These are phyloP conservation scores for Endoconidiophora laricicola DNA, from an alignment of 2,329 filamentous ascomycete species.

Conservation along the genomic window DNA sequence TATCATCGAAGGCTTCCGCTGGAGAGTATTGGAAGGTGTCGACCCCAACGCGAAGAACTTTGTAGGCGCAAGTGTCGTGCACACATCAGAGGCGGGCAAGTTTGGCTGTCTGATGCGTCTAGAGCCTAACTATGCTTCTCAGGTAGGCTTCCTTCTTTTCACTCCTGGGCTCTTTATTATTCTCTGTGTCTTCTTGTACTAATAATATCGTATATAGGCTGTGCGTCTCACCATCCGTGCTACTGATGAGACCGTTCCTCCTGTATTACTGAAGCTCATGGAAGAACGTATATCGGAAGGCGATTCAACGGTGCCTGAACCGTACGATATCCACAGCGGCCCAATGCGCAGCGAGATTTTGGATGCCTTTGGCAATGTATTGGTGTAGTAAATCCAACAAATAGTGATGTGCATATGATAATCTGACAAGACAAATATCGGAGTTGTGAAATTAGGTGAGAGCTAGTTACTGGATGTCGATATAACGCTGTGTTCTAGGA, in stretches of 20 bases:
- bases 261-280: slow-evolving; percentile 69
- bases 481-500: slow-evolving; percentile 5
- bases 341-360: slow-evolving; percentile 35
- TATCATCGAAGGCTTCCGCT: slow-evolving; percentile 70
- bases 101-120: slow-evolving; percentile 84
- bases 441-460: too few relatives aligned
- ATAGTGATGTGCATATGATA: too few relatives aligned
- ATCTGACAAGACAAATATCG: too few relatives aligned
- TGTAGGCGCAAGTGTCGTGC: slow-evolving; percentile 76
- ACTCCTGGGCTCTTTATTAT: background rate
- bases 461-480: too few relatives aligned
- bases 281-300: slow-evolving; percentile 57
- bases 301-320: slow-evolving; percentile 25
- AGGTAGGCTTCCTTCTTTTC: slow-evolving; percentile 44
- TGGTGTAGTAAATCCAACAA: slow-evolving; percentile 26
- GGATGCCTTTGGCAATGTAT: slow-evolving; percentile 38
- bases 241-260: slow-evolving; percentile 78
- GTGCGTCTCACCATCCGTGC: slow-evolving; percentile 85
- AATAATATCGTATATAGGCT: slow-evolving; percentile 46
- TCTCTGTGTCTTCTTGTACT: slow-evolving; percentile 13
- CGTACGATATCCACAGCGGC: slow-evolving; percentile 18
- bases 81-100: slow-evolving; percentile 70
- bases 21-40: slow-evolving; percentile 70
- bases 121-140: slow-evolving; percentile 83
- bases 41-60: slow-evolving; percentile 90